phyloP scores from a whole-genome alignment of 2,329 filamentous ascomycete species.

The Colletotrichum sp. region DNA sequence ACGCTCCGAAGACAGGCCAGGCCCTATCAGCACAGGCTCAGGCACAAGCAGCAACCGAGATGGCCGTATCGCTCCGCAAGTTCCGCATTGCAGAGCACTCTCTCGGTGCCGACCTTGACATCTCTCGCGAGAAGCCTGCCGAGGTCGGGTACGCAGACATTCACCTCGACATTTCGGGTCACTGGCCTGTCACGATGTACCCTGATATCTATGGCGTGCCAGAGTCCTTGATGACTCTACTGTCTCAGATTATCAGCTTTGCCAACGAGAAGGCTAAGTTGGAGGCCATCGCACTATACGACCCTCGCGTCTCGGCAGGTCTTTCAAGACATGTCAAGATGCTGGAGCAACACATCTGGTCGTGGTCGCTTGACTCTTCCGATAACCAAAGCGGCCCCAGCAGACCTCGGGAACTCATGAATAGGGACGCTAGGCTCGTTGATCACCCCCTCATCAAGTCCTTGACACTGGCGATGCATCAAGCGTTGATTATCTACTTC shows the following conservation, averaged over 20 bases:
- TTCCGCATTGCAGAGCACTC: conserved; percentile 33
- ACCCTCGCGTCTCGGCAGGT: conserved; percentile 28
- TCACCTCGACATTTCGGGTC: conserved; percentile 44
- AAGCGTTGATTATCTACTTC: conserved; percentile 50
- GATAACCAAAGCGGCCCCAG: neutral
- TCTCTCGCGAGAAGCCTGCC: conserved; percentile 33
- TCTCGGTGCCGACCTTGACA: conserved; percentile 26
- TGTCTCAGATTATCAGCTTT: conserved; percentile 46
- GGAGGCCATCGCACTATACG: conserved; percentile 24
- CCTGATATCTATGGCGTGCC: conserved; percentile 50
- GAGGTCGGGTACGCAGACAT: conserved; percentile 49
- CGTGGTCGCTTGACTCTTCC: conserved; percentile 27
- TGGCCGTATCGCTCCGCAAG: conserved; percentile 23
- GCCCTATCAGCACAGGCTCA: neutral
- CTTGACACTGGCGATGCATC: conserved; percentile 43
- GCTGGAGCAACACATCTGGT: conserved; percentile 36
- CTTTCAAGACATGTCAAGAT: conserved; percentile 33
- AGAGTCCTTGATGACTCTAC: conserved; percentile 42
- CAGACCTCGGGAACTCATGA: neutral
- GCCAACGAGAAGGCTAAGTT: conserved; percentile 44
- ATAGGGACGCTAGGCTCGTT: neutral
- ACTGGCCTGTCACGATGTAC: conserved; percentile 45
- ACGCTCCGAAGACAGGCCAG: neutral
- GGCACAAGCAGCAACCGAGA: neutral
- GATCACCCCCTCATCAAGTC: conserved; percentile 27